phyloP scores from a whole-genome alignment of 805 yeast species.

The Monosporozyma yasuniensis region DNA sequence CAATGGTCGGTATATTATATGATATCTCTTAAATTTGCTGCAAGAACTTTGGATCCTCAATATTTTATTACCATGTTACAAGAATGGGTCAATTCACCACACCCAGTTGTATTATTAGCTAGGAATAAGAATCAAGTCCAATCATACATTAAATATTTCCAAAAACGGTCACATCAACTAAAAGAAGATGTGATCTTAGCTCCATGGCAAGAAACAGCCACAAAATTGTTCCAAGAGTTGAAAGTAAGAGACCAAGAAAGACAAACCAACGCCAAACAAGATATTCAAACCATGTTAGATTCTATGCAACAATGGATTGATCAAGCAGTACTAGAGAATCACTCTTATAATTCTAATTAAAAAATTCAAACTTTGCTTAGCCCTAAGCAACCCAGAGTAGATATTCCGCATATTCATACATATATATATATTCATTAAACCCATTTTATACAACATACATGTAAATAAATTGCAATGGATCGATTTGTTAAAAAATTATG shows the following conservation, averaged over 20 bases:
- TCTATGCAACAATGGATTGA: constrained; percentile 17
- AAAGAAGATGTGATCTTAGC: background rate
- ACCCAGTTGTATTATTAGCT: background rate
- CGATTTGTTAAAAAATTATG: background rate
- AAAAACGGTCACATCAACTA: background rate
- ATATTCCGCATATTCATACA: background rate
- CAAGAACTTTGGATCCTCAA: constrained; percentile 9
- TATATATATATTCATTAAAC: background rate
- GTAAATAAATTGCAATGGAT: background rate
- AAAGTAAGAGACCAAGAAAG: background rate
- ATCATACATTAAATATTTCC: background rate
- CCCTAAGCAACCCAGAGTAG: no score
- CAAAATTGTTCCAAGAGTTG: background rate
- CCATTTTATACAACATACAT: background rate
- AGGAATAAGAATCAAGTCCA: background rate
- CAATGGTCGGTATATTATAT: constrained; percentile 21
- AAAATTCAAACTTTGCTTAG: no score
- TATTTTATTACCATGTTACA: constrained; percentile 10
- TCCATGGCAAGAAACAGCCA: background rate
- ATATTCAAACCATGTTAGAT: constrained; percentile 1
- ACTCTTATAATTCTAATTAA: background rate
- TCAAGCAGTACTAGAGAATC: constrained; percentile 1
- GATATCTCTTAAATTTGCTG: constrained; percentile 13
- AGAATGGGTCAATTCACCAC: constrained; percentile 21
- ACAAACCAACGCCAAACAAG: background rate